Evolutionary conservation across 2,329 filamentous ascomycete species (phyloP), one percentile per base, ranked within the genome.

Genomic region (Aureobasidium sp.): DNA sequence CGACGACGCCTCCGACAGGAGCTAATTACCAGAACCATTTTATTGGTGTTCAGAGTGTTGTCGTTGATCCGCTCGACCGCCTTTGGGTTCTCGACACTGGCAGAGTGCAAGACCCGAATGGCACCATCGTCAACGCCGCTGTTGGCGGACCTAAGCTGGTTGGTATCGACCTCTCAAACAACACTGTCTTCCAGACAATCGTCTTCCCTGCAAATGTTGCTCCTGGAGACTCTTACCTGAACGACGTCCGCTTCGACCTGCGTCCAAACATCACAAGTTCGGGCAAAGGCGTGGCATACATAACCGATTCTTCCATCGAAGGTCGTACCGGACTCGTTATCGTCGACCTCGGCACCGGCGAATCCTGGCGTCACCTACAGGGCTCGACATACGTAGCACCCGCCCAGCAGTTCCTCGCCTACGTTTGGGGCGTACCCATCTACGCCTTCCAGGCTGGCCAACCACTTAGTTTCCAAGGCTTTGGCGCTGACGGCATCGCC

Each of bases 51-150:
- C 80, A 83, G 67, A 79, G 75, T 42, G 78, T 83, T 1, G 79
- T 83, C 12, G 74, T 82, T 20, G 80, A 83, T 64, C 65, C 79
- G 0, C 68, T 71, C 2, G 79, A 83, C 67, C 75, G 78, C 7
- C 74, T 82, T 22, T 82, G 80, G 80, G 77, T 83, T 57, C 75
- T 83, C 8, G 81, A 83, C 64, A 82, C 80, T 3, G 80, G 80
- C 9, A 74, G 80, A 25, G 76, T 75, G 1, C 68, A 73, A n/a
- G 73, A 73, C 5, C 66, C 68, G 0, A 74, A 80, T 48, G 77
- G 77, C 5, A 77, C 74, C 0, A 75, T 81, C 12, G 73, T 82
- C 11, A 67, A 69, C 0, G 74, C 80, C 0, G 70, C 74, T 0
- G 74, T 75, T 31, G 80, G 80, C 39, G 80, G 81, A 0, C 78